Percentiles rank a stretch among this genome's conserved stretches.
Conservation (phyloP, 2,329 filamentous ascomycete species). For the Paramyrothecium roridum region DNA sequence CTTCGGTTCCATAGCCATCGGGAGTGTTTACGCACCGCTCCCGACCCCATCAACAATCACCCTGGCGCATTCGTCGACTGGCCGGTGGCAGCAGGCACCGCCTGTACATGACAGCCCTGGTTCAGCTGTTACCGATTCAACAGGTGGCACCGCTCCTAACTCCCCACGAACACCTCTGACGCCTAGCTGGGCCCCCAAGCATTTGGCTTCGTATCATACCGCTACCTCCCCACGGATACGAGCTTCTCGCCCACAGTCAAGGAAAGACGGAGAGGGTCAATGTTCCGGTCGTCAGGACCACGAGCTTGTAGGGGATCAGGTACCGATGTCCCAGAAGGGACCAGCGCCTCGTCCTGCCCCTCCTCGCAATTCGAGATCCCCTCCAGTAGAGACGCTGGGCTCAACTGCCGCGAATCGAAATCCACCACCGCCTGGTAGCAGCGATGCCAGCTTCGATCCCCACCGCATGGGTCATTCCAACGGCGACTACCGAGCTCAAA, state of each 20-base stretch:
- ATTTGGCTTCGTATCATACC: conserved; percentile 13
- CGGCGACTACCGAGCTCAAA: conserved; percentile 17
- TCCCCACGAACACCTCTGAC: conserved; percentile 32
- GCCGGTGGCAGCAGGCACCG: conserved; percentile 32
- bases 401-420: conserved; percentile 19
- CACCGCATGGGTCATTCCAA: conserved; percentile 15
- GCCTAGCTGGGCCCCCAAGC: conserved; percentile 23
- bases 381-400: conserved; percentile 29
- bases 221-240: conserved; percentile 4
- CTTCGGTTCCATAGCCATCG: conserved; percentile 8
- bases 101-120: conserved; percentile 24
- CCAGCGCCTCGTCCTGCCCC: conserved; percentile 54
- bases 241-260: conserved; percentile 8
- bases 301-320: conserved; percentile 53
- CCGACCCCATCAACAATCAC: conserved; percentile 18
- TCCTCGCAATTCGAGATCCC: conserved; percentile 44
- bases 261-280: conserved; percentile 39
- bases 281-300: conserved; percentile 52
- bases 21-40: conserved; percentile 31
- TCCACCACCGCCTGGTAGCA: conserved; percentile 9
- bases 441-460: conserved; percentile 18
- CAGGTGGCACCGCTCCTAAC: conserved; percentile 24
- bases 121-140: conserved; percentile 27
- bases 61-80: conserved; percentile 28
- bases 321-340: conserved; percentile 63